Base-by-base conservation (phyloP, 257 asterid genomes). In the Vinca minor region DNA sequence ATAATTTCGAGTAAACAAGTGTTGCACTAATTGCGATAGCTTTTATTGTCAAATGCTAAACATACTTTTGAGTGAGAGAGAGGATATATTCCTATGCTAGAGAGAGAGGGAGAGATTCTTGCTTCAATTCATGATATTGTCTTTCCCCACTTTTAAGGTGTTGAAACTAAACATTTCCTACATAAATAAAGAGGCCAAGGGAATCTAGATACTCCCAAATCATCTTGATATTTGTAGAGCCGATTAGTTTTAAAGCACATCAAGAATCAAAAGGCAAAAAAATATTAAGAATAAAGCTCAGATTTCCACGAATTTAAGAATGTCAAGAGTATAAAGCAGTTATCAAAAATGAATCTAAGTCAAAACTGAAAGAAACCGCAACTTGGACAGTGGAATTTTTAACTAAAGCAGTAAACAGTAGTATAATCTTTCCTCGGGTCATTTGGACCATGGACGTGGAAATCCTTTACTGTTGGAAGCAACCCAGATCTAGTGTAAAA, bases 91-190 rank as follows among this genome's bases (percentile, higher is more conserved):
- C n/a, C n/a, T n/a, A n/a, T n/a, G n/a, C n/a, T n/a, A n/a, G n/a
- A n/a, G n/a, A n/a, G n/a, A n/a, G n/a, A n/a, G n/a, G n/a, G n/a
- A n/a, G n/a, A n/a, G n/a, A n/a, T n/a, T 72, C 81, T 66, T 23
- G 28, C 36, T 49, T 41, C 14, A 52, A 25, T 59, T 34, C 56
- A 49, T 65, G 74, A 58, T 69, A 50, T 52, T 50, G 29, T 52
- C 66, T 38, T 44, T 56, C 26, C n/a, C 49, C 53, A 59, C 60
- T 62, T 64, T 68, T 32, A 56, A 63, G 66, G 31, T 64, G 58
- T 68, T 55, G 73, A 63, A 71, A 54, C 65, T 21, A 35, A n/a
- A 57, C 53, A 36, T 67, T 71, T 44, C 55, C 57, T 35, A 36
- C 0, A 56, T 7, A 13, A 64, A 53, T 31, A 53, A 42, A 23